Evolutionary conservation across 768 basidiomycete genomes (phyloP).

Genomic region (Xerocomellus amylosporus): DNA sequence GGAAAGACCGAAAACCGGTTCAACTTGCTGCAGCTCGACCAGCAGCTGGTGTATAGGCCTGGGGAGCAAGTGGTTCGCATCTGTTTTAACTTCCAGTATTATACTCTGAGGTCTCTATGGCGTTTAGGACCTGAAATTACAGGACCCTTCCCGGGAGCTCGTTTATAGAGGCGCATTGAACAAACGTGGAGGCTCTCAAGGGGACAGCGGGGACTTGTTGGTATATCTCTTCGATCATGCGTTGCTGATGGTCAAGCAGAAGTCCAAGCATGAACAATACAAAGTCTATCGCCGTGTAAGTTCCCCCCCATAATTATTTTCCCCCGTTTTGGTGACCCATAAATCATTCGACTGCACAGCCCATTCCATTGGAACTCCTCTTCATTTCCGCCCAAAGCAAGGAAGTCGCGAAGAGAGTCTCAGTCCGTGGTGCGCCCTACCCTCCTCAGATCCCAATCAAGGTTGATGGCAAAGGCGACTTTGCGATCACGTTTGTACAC

Average conservation of each 20-base stretch:
- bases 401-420: conserved; percentile 43
- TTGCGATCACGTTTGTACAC: conserved; percentile 90
- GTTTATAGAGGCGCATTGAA: conserved; percentile 89
- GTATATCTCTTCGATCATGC: conserved; percentile 98
- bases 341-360: conserved; percentile 44
- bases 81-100: background rate
- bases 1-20: conserved; percentile 96
- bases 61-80: conserved; percentile 83
- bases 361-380: conserved; percentile 93
- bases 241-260: conserved; percentile 91
- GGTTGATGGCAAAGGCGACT: conserved; percentile 74
- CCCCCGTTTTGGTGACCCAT: conserved; percentile 6
- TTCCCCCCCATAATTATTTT: conserved; percentile 7
- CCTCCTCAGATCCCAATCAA: conserved; percentile 50
- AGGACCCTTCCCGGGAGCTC: conserved; percentile 86
- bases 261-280: conserved; percentile 87
- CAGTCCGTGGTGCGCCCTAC: conserved; percentile 39
- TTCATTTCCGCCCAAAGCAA: conserved; percentile 65
- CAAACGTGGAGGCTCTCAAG: conserved; percentile 68
- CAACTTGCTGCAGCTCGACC: conserved; percentile 90
- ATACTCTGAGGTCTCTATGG: background rate
- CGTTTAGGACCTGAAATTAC: conserved; percentile 74
- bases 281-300: conserved; percentile 91
- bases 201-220: conserved; percentile 83
- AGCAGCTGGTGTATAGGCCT: conserved; percentile 84